phyloP scores from a whole-genome alignment of 2,329 filamentous ascomycete genomes.

The Colletotrichum sp. region DNA sequence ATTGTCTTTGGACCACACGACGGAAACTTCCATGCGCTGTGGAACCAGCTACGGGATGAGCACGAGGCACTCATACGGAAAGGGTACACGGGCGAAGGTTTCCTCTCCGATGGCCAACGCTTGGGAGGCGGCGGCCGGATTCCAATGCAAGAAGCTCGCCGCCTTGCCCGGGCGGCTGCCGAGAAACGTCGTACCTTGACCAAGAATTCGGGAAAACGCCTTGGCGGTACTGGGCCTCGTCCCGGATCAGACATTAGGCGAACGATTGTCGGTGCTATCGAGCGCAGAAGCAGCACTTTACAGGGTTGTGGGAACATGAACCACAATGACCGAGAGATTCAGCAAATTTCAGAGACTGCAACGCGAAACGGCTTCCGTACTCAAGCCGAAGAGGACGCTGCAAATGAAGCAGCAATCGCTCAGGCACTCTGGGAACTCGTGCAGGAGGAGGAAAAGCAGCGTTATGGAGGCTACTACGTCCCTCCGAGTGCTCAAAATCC shows the following conservation, averaged over 20 bases:
- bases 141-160: conserved; percentile 75
- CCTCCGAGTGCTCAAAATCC: conserved; percentile 55
- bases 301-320: conserved; percentile 79
- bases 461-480: conserved; percentile 61
- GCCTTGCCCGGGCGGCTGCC: conserved; percentile 75
- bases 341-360: conserved; percentile 66
- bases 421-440: conserved; percentile 86
- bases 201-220: conserved; percentile 69
- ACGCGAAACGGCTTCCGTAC: conserved; percentile 79
- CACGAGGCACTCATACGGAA: conserved; percentile 77
- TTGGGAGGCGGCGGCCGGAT: conserved; percentile 69
- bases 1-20: conserved; percentile 86
- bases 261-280: conserved; percentile 74
- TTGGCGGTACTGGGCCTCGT: conserved; percentile 66
- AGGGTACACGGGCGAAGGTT: conserved; percentile 90
- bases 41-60: conserved; percentile 89
- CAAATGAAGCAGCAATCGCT: conserved; percentile 85
- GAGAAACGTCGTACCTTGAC: conserved; percentile 68
- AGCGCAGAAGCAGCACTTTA: conserved; percentile 69
- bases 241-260: conserved; percentile 72
- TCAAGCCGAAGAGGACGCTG: conserved; percentile 85
- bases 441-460: conserved; percentile 72
- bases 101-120: conserved; percentile 75
- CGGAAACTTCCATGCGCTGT: conserved; percentile 80
- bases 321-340: conserved; percentile 69